phyloP scores from a whole-genome alignment of 768 basidiomycete species.

The Suillus brevipes region DNA sequence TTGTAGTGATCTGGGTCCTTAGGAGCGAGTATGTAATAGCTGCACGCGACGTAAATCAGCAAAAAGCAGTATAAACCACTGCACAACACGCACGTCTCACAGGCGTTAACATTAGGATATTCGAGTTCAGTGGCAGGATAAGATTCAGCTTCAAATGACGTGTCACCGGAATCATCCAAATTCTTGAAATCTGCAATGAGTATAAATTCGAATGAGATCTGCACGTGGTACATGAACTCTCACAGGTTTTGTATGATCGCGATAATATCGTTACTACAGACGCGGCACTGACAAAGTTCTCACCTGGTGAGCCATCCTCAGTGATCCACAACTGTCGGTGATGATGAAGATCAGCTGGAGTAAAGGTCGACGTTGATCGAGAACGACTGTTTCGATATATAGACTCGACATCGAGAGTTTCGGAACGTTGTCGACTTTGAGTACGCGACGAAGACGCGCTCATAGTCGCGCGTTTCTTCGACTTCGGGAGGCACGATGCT shows the following conservation, averaged over 20 bases:
- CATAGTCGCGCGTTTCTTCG: constrained; percentile 26
- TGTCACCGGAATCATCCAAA: constrained; percentile 60
- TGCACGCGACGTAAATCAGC: constrained; percentile 27
- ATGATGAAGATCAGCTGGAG: constrained; percentile 34
- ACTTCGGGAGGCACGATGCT: constrained; percentile 19
- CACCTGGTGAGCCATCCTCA: constrained; percentile 54
- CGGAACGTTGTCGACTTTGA: constrained; percentile 40
- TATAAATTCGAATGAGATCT: constrained; percentile 16
- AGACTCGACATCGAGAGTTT: constrained; percentile 51
- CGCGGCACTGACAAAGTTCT: constrained; percentile 61
- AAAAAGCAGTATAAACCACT: neutral
- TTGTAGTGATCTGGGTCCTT: constrained; percentile 88
- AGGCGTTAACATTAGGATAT: constrained; percentile 71
- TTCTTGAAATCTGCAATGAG: constrained; percentile 64
- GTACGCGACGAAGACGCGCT: constrained; percentile 42
- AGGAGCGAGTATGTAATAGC: constrained; percentile 76
- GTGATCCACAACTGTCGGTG: constrained; percentile 48
- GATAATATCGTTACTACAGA: constrained; percentile 60
- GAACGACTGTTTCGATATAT: constrained; percentile 59
- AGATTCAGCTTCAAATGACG: constrained; percentile 58
- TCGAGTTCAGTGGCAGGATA: constrained; percentile 74
- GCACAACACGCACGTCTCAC: constrained; percentile 54
- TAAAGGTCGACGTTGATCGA: constrained; percentile 60
- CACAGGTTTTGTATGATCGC: constrained; percentile 71
- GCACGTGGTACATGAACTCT: constrained; percentile 27